Evolutionary conservation across 2,329 filamentous ascomycete genomes (phyloP).

Genomic region (Diplodia corticola): DNA sequence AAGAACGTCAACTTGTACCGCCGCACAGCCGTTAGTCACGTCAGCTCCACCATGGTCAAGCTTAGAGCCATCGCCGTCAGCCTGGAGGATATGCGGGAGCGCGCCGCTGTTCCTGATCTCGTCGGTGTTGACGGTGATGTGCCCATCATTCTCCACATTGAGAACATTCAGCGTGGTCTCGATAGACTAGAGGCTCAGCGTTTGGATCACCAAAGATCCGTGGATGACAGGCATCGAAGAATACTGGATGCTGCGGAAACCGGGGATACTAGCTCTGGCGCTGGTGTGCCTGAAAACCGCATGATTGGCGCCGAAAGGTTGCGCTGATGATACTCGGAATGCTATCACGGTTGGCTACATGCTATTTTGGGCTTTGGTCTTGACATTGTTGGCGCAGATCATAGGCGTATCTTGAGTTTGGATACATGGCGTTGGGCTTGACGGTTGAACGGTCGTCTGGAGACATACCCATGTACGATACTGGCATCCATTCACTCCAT

Average conservation of each 20-base stretch:
- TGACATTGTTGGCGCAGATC: neutral
- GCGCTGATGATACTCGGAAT: neutral
- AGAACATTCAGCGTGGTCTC: constrained; percentile 70
- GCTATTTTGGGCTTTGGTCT: neutral
- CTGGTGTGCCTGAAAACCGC: neutral
- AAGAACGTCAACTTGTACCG: constrained; percentile 66
- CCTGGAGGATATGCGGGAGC: constrained; percentile 69
- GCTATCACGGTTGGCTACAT: neutral
- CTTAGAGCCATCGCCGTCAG: constrained; percentile 71
- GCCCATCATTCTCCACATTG: constrained; percentile 72
- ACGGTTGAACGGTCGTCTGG: neutral
- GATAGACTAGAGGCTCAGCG: constrained; percentile 69
- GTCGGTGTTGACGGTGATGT: constrained; percentile 33
- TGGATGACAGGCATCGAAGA: constrained; percentile 51
- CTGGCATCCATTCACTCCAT: neutral
- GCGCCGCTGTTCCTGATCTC: constrained; percentile 67
- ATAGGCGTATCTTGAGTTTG: neutral
- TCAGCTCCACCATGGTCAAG: constrained; percentile 69
- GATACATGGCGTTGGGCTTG: neutral
- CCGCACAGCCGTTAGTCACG: constrained; percentile 64
- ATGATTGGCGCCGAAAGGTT: neutral
- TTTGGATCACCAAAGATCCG: constrained; percentile 58
- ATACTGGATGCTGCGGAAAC: neutral
- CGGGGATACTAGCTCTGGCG: neutral
- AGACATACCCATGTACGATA: constrained; percentile 7